Evolutionary conservation across 1,139 yeast genomes (phyloP).

Genomic region (Suhomyces kunorum): DNA sequence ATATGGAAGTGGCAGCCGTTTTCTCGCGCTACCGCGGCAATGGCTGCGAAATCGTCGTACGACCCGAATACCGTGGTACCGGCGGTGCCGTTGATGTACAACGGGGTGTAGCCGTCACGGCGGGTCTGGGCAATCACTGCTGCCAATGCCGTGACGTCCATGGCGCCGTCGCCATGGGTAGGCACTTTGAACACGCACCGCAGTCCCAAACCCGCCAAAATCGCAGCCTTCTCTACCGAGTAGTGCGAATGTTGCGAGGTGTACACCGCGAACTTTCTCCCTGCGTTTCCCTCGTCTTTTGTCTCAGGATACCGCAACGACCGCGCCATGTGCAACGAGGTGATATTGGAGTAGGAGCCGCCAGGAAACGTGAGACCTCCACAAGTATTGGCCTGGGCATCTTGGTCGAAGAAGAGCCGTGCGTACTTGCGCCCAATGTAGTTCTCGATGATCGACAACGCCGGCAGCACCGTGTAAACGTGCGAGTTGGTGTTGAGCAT

Average conservation of each 20-base stretch:
- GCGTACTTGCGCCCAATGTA: slow-evolving; percentile 71
- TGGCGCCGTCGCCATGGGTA: slow-evolving; percentile 54
- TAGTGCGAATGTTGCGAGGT: slow-evolving; percentile 78
- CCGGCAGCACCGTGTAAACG: slow-evolving; percentile 85
- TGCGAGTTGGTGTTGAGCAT: slow-evolving; percentile 81
- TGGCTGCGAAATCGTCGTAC: slow-evolving; percentile 64
- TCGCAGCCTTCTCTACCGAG: slow-evolving; percentile 81
- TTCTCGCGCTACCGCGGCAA: slow-evolving; percentile 54
- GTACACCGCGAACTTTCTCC: slow-evolving; percentile 63
- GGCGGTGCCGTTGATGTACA: slow-evolving; percentile 80
- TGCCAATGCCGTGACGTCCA: slow-evolving; percentile 54
- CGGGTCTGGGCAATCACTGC: slow-evolving; percentile 45
- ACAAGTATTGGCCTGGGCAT: slow-evolving; percentile 46
- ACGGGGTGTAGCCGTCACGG: slow-evolving; percentile 62
- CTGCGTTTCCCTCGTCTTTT: slow-evolving; percentile 58
- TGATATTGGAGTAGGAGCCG: slow-evolving; percentile 84
- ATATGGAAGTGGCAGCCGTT: slow-evolving; percentile 74
- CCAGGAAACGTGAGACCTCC: slow-evolving; percentile 90
- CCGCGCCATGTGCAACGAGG: slow-evolving; percentile 78
- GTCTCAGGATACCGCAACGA: slow-evolving; percentile 69
- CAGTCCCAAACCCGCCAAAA: slow-evolving; percentile 72
- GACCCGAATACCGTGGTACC: slow-evolving; percentile 91
- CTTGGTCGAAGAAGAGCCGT: slow-evolving; percentile 51
- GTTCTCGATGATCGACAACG: slow-evolving; percentile 73
- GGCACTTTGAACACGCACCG: slow-evolving; percentile 62